Percentiles rank a stretch among this genome's conserved stretches.
These are phyloP conservation scores for Arabidopsis lyrata DNA, from an alignment of 441 rosid genomes.

Conservation along the genomic window DNA sequence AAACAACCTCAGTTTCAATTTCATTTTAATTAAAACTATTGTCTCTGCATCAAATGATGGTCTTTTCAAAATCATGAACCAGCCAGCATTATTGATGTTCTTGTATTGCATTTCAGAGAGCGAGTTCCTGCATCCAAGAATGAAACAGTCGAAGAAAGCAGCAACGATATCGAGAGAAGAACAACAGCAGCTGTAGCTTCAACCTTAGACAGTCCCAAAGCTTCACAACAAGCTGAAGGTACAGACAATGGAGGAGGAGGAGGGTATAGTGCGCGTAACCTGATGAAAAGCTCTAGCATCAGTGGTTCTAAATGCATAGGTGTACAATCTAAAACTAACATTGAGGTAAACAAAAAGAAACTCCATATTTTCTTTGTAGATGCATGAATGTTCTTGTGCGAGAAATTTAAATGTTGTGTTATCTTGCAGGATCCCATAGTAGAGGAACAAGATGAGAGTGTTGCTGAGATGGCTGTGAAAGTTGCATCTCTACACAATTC, in stretches of 20 bases:
- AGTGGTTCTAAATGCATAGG: constrained; percentile 92
- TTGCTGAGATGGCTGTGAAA: constrained; percentile 56
- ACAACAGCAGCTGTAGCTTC: constrained; percentile 60
- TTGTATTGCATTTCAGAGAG: constrained; percentile 56
- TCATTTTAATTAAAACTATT: not conserved
- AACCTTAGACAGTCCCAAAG: constrained; percentile 60
- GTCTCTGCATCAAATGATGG: constrained; percentile 3
- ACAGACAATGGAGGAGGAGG: constrained; percentile 57
- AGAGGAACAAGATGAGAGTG: constrained; percentile 56
- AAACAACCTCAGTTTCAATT: not conserved
- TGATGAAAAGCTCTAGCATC: constrained; percentile 92
- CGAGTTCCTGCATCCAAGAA: constrained; percentile 73
- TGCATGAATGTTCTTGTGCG: not conserved
- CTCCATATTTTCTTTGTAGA: constrained; percentile 21
- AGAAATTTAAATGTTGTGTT: constrained; percentile 2
- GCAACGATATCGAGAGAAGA: constrained; percentile 51
- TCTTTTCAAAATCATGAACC: not conserved
- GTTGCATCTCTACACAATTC: constrained; percentile 56
- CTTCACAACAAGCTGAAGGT: constrained; percentile 50
- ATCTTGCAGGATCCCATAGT: constrained; percentile 55
- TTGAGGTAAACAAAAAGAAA: constrained; percentile 56
- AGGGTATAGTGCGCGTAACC: constrained; percentile 63
- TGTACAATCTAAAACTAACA: constrained; percentile 51
- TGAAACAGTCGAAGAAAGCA: constrained; percentile 46
- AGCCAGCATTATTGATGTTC: constrained; percentile 1